Evolutionary conservation across 805 yeast genomes (phyloP).

Genomic region (Wickerhamiella occidentalis): DNA sequence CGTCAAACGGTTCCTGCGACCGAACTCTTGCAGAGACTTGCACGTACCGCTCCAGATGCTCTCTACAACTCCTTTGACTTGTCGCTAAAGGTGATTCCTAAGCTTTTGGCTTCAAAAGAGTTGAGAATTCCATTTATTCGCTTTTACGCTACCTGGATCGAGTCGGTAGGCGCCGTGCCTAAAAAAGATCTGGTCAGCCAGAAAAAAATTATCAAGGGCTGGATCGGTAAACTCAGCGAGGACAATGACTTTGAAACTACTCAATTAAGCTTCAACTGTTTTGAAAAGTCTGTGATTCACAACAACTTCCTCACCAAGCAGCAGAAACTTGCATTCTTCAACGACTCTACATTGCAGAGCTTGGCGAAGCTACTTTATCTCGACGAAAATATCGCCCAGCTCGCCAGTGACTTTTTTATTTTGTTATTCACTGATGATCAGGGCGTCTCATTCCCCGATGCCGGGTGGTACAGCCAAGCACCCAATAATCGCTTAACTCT

Average conservation of each 20-base stretch:
- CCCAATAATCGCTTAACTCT: constrained; percentile 58
- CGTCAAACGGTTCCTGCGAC: constrained; percentile 50
- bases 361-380: constrained; percentile 41
- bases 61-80: constrained; percentile 60
- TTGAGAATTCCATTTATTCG: constrained; percentile 50
- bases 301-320: constrained; percentile 54
- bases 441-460: constrained; percentile 27
- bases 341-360: constrained; percentile 58
- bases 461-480: constrained; percentile 24
- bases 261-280: constrained; percentile 32
- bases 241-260: constrained; percentile 37
- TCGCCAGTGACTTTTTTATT: constrained; percentile 39
- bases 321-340: constrained; percentile 62
- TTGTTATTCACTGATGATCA: constrained; percentile 37
- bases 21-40: constrained; percentile 42
- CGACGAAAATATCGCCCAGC: constrained; percentile 21
- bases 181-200: constrained; percentile 54
- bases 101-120: constrained; percentile 41
- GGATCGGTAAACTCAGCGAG: constrained; percentile 52
- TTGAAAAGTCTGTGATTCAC: constrained; percentile 40
- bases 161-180: constrained; percentile 38
- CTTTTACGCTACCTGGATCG: constrained; percentile 47
- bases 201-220: constrained; percentile 46
- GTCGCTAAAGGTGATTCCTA: constrained; percentile 47
- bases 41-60: constrained; percentile 41